Percentiles rank a stretch among this genome's conserved stretches.
Conservation (phyloP, 2,329 filamentous ascomycete genomes). For the Meredithiella fracta region DNA sequence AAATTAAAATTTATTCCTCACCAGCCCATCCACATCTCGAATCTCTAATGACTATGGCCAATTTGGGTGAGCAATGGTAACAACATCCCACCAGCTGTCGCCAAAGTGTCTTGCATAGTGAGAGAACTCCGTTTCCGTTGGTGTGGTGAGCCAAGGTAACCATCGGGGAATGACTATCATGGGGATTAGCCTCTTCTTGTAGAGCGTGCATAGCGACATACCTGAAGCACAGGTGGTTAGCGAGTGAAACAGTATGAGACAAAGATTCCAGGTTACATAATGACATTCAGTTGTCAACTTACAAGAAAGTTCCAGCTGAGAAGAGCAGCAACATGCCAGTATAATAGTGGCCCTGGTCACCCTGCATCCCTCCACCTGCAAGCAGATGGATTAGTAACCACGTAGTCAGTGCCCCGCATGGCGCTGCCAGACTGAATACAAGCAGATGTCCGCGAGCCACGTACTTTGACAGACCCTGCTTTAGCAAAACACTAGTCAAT, state of each 20-base stretch:
- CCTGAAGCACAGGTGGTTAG: slow-evolving; percentile 27
- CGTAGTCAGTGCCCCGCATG: slow-evolving; percentile 67
- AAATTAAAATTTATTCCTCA: not conserved
- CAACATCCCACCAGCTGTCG: slow-evolving; percentile 60
- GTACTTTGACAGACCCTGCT: slow-evolving; percentile 79
- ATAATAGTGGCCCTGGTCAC: slow-evolving; percentile 60
- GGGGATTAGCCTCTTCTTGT: slow-evolving; percentile 51
- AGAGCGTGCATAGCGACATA: slow-evolving; percentile 98
- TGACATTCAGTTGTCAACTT: slow-evolving; percentile 32
- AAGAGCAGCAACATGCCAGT: slow-evolving; percentile 91
- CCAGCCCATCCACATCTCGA: not conserved
- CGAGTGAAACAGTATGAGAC: not conserved
- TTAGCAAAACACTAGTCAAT: slow-evolving; percentile 73
- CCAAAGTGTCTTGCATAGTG: slow-evolving; percentile 51
- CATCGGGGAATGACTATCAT: slow-evolving; percentile 40
- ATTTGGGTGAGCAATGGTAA: slow-evolving; percentile 62
- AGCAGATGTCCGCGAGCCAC: slow-evolving; percentile 70
- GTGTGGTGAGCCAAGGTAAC: slow-evolving; percentile 34
- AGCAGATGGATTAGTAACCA: slow-evolving; percentile 64
- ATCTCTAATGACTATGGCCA: slow-evolving; percentile 48
- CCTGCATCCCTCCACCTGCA: slow-evolving; percentile 44
- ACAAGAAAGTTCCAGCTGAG: slow-evolving; percentile 90
- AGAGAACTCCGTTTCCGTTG: slow-evolving; percentile 38
- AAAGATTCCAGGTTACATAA: no score
- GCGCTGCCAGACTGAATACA: slow-evolving; percentile 82